Evolutionary conservation across 306 rosid species (phyloP).

Genomic region (Oxytropis ochrocephala): DNA sequence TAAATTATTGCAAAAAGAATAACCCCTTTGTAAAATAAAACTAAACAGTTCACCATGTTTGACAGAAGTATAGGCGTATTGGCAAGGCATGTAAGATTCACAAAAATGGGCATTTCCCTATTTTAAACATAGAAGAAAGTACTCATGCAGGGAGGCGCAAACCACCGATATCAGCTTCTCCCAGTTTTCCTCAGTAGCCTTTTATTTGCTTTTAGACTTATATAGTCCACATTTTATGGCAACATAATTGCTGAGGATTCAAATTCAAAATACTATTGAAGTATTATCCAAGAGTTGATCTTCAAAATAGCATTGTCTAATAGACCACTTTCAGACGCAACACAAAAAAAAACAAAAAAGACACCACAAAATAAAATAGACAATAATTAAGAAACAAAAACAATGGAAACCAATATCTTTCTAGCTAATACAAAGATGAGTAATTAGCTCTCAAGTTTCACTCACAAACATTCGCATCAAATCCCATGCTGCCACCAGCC

Average conservation of each 20-base stretch:
- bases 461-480: conserved; percentile 26
- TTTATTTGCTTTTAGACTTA: not conserved
- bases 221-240: not conserved
- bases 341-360: conserved; percentile 6
- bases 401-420: conserved; percentile 39
- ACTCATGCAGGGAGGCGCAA: not conserved
- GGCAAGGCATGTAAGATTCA: not conserved
- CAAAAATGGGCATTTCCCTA: not conserved
- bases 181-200: not conserved
- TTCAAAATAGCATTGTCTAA: conserved; percentile 12
- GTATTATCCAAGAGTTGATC: not conserved
- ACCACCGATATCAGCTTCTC: not conserved
- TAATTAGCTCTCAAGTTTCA: conserved; percentile 27
- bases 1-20: not conserved
- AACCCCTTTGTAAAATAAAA: not conserved
- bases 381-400: conserved; percentile 27
- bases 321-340: conserved; percentile 34
- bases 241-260: not conserved
- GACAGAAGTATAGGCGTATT: not conserved
- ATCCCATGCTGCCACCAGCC: conserved; percentile 12
- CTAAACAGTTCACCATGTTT: not conserved
- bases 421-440: conserved; percentile 33
- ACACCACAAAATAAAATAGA: conserved; percentile 40
- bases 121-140: not conserved
- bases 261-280: not conserved